Evolutionary conservation across 768 basidiomycete species (phyloP), one percentile per base, ranked within the genome.

Genomic region (Dictyophora rubrovolvata): DNA sequence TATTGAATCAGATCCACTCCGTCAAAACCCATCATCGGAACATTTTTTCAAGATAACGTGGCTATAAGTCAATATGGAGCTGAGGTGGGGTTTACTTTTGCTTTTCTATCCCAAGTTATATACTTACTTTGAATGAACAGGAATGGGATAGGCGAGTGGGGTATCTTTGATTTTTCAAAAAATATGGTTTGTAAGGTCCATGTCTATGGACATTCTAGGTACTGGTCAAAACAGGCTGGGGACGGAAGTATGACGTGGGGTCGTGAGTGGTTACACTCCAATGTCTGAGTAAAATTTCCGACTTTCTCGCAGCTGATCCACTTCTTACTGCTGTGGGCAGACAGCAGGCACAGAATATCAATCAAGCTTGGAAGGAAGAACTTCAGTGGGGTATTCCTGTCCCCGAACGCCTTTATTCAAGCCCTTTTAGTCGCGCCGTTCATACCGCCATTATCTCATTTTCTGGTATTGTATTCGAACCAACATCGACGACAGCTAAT

Each of bases 241-340:
- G 85, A 91, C 62, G 84, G 73, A 12, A 78, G 85, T 55, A 69
- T 87, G 4, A 70, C 70, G 1, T 91, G 88, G 88, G 89, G 89
- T 23, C 87, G 85, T 86, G 64, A 63, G 85, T 64, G 20, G 14
- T 49, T 52, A 34, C 78, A 17, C 28, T 33, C 52, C 34, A 23
- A 17, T 36, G 23, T 36, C 28, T 7, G 33, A n/a, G 17, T 33
- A 33, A 21, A 17, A 20, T 17, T 48, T 50, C 9, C 54, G 12
- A 9, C 16, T 42, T 36, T 48, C 28, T 11, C 54, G 18, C 62
- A 85, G 85, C 87, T 23, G 86, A 89, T 65, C 79, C 87, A 8
- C 71, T 78, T 28, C 77, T 89, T 22, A 89, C 87, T 0, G 66
- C 69, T 0, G 61, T 79, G 2, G 87, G 87, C 1, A 72, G 79